Base-by-base conservation (phyloP, 2,329 filamentous ascomycete species). In the Colletotrichum tamarilloi region DNA sequence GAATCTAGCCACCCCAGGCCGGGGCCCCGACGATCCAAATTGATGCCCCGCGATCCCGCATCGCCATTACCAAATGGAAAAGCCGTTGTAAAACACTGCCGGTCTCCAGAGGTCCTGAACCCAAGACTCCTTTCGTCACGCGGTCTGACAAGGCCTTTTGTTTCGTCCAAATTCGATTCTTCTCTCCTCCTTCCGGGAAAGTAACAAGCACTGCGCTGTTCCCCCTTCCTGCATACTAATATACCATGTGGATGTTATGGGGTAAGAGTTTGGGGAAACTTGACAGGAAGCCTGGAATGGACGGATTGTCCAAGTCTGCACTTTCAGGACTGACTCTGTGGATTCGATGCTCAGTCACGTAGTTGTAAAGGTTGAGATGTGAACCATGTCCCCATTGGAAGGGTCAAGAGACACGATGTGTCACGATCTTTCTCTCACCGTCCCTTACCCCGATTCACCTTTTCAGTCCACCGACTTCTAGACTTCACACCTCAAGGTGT, bases 21-120 rank as follows among this genome's bases (percentile, higher is more conserved):
- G 60, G 55, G 59, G 46, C 60, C 55, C 67, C 55, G 67, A 70
- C 67, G 66, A 30, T 73, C 59, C 59, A 69, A 32, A 56, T 72
- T 42, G 38, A 42, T 42, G 38, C 67, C 56, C 71, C 71, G 62
- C 67, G 70, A 60, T 42, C 49, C 67, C 67, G 67, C 70, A 60
- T 70, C 68, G 56, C 62, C 53, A 74, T 74, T 74, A 72, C 72
- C 57, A 74, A 72, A 74, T 74, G 52, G 56, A 74, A 71, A 72
- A 52, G 68, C 68, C 68, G 66, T 74, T 72, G 62, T 74, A 71
- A 67, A 72, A 72, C 71, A 72, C 56, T 62, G 38, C 67, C 62
- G 52, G 62, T 70, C 67, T 72, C 62, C 62, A 68, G 63, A 62
- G 30, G 35, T 42, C 59, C 35, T 55, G 5, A 1, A 30, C 62